Conservation (phyloP, 1,139 yeast genomes). For the Saccharomycopsis crataegensis region DNA sequence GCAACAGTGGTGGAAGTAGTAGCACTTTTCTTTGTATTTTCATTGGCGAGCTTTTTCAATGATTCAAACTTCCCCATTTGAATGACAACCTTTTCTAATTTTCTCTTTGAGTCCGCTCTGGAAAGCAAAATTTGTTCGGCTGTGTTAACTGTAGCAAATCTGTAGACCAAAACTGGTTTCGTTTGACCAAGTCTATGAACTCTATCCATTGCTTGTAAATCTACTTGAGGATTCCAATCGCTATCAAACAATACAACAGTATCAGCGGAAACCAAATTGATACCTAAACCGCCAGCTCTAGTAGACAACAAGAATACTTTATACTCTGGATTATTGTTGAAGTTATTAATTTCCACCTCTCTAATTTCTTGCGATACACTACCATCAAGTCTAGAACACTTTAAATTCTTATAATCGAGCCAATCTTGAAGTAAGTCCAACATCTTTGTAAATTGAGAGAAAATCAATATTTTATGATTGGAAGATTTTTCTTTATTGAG, state of each 20-base stretch:
- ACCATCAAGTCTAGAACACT: slow-evolving; percentile 71
- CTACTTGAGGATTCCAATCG: slow-evolving; percentile 98
- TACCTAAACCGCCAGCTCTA: slow-evolving; percentile 91
- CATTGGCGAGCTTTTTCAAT: slow-evolving; percentile 32
- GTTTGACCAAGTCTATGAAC: slow-evolving; percentile 90
- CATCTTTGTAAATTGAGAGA: slow-evolving; percentile 77
- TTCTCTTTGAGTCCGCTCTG: slow-evolving; percentile 71
- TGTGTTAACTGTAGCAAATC: slow-evolving; percentile 70
- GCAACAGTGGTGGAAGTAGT: slow-evolving; percentile 6
- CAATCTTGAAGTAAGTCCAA: slow-evolving; percentile 73
- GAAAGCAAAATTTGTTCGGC: slow-evolving; percentile 76
- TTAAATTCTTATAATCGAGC: slow-evolving; percentile 32
- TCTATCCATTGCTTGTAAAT: slow-evolving; percentile 91
- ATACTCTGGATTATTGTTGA: slow-evolving; percentile 32
- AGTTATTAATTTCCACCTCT: slow-evolving; percentile 52
- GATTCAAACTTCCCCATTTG: slow-evolving; percentile 75
- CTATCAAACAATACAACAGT: slow-evolving; percentile 85
- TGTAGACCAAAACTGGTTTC: slow-evolving; percentile 71
- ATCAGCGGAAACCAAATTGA: slow-evolving; percentile 80
- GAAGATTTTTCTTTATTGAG: slow-evolving; percentile 25
- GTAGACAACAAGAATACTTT: slow-evolving; percentile 72
- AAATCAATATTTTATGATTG: slow-evolving; percentile 66
- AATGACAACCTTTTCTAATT: slow-evolving; percentile 73
- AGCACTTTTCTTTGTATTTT: slow-evolving; percentile 12
- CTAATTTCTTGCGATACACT: slow-evolving; percentile 57